A percentile compares a stretch with the other conserved stretches of the same genome.
These are phyloP conservation scores for Starmerella riodocensis DNA, from an alignment of 805 yeast genomes.

Conservation along the genomic window DNA sequence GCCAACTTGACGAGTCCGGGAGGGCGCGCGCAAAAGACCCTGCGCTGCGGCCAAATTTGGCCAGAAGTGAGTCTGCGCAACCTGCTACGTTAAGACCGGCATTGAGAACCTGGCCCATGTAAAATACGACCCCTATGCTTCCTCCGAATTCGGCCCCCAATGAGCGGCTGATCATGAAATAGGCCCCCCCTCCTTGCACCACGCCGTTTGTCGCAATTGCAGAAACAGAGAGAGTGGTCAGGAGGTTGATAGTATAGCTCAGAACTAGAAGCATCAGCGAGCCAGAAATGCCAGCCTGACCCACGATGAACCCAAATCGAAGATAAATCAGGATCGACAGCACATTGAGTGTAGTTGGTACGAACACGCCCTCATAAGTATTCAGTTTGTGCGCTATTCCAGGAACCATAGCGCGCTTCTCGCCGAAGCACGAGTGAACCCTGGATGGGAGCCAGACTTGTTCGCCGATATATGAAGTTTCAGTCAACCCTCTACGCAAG, in stretches of 20 bases:
- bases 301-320: conserved; percentile 87
- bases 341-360: conserved; percentile 88
- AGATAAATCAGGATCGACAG: conserved; percentile 87
- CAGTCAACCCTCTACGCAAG: too few species aligned
- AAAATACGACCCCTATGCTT: conserved; percentile 87
- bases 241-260: conserved; percentile 66
- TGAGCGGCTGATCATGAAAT: conserved; percentile 89
- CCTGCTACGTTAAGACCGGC: conserved; percentile 88
- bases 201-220: conserved; percentile 97
- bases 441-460: too few species aligned
- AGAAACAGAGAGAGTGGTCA: conserved; percentile 80
- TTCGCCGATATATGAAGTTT: too few species aligned
- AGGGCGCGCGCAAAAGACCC: conserved; percentile 47
- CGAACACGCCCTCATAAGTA: conserved; percentile 79
- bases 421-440: too few species aligned
- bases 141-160: conserved; percentile 98
- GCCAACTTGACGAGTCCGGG: conserved; percentile 61
- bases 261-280: conserved; percentile 50
- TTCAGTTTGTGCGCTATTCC: conserved; percentile 39
- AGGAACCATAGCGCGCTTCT: too few species aligned
- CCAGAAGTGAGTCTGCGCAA: conserved; percentile 76
- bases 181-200: conserved; percentile 96
- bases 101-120: conserved; percentile 85
- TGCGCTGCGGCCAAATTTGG: conserved; percentile 51
- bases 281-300: conserved; percentile 85